Conservation (phyloP, 2,329 filamentous ascomycete genomes). For the Alternaria novae-zelandiae region DNA sequence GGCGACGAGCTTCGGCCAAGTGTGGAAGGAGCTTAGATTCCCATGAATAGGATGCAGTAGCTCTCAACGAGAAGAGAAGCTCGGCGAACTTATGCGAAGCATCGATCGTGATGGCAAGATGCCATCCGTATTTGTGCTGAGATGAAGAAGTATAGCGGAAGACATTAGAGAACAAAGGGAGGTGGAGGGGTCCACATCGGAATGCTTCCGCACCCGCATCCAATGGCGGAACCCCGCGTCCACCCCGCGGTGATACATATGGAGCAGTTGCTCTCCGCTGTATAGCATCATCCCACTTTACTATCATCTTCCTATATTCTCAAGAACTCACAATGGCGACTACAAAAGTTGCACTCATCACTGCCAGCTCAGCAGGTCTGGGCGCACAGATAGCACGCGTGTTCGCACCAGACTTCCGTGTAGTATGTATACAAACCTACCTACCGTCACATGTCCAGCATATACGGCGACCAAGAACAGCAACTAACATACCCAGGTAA, state of each 20-base stretch:
- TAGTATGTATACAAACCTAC: constrained; percentile 42
- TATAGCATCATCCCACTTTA: too few species aligned
- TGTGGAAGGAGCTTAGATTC: too few species aligned
- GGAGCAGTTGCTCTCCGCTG: background rate
- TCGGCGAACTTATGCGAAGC: too few species aligned
- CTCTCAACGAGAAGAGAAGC: too few species aligned
- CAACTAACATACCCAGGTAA: constrained; percentile 40
- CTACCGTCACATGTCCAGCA: background rate
- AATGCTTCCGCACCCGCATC: constrained; percentile 3
- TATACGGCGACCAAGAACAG: background rate
- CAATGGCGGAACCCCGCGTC: constrained; percentile 9
- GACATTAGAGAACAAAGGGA: background rate
- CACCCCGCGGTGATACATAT: background rate
- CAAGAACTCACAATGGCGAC: constrained; percentile 35
- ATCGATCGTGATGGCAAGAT: too few species aligned
- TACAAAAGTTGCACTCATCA: constrained; percentile 56
- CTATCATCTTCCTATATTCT: too few species aligned
- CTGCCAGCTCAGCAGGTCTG: constrained; percentile 56
- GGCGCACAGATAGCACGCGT: constrained; percentile 56
- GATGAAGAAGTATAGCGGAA: background rate
- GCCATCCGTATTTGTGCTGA: too few species aligned
- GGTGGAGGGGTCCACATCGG: background rate
- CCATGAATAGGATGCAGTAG: too few species aligned
- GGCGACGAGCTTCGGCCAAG: too few species aligned
- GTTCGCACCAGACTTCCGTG: constrained; percentile 55